Base-by-base conservation (phyloP, 768 basidiomycete species). In the Suillus brevipes region DNA sequence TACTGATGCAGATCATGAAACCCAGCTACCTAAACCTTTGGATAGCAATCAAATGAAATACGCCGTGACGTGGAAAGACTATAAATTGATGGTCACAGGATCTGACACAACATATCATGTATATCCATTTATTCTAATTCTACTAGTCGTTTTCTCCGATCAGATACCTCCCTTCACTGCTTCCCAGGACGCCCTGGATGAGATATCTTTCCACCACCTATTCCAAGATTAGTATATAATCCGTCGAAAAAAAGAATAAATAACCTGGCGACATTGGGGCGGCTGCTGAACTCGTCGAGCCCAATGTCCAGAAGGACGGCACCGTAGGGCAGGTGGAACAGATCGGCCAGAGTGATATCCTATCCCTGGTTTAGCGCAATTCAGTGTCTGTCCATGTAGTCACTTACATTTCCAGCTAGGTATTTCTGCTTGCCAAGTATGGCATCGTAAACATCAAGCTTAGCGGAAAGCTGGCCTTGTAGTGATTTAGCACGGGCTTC, bases 131-230 rank as follows among this genome's bases (percentile, higher is more conserved):
- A 58, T 28, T 40, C 0, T 59, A 20, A 16, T 18, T 20, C 14
- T 20, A 40, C 25, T 12, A 18, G 16, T 12, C 18, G 6, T 6
- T 8, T 25, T 18, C 25, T 25, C 38, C 12, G 28, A 59, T 49
- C 57, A 50, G 37, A 70, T 25, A 40, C 78, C 79, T 28, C 76
- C 77, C 72, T 81, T 78, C 59, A 82, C 79, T 0, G 80, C 76
- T 52, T 69, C 66, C 85, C 84, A 87, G 9, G 84, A 74, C 1
- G 77, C 69, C 60, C 84, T 78, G 31, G 79, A 73, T 9, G 71
- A 68, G 49, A 86, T 72, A 16, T 81, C 83, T 61, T 81, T 79
- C 79, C 80, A 85, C 85, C 84, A 86, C 77, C 83, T 80, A 60
- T 28, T 23, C 25, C 25, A 56, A 31, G 43, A 52, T 6, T 45